Evolutionary conservation across 163 green algal species (phyloP).

Genomic region (Coccomyxa subellipsoidea): DNA sequence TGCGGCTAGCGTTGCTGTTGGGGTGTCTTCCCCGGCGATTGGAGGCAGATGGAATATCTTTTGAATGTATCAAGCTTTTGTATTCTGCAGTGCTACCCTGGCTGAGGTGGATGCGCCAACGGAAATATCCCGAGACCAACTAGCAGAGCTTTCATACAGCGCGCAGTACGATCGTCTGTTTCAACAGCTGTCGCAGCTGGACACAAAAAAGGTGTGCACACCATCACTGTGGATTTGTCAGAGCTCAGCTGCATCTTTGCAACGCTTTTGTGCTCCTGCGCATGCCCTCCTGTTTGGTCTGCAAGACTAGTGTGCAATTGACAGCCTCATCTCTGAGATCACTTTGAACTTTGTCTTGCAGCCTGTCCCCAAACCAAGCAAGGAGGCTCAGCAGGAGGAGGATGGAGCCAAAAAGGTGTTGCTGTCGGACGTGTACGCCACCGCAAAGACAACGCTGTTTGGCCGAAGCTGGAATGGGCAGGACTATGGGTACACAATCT

Average conservation of each 20-base stretch:
- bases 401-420: conserved; percentile 52
- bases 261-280: not conserved
- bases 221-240: too few relatives aligned
- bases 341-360: too few relatives aligned
- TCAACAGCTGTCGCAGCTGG: conserved; percentile 38
- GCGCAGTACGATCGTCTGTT: conserved; percentile 83
- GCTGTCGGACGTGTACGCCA: conserved; percentile 62
- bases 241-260: not conserved
- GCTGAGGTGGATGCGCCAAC: not conserved
- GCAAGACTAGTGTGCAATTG: too few relatives aligned
- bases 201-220: conserved; percentile 44
- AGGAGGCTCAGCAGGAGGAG: conserved; percentile 54
- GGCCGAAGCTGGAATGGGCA: conserved; percentile 68
- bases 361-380: conserved; percentile 70
- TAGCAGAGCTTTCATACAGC: conserved; percentile 66
- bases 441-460: conserved; percentile 41
- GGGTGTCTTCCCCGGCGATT: too few relatives aligned
- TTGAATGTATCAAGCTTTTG: not conserved
- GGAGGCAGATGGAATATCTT: not conserved
- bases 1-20: not conserved
- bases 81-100: not conserved
- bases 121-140: not conserved
- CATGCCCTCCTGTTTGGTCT: too few relatives aligned
- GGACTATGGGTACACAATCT: conserved; percentile 78
- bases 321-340: too few relatives aligned